These are phyloP conservation scores for Gamarada debralockiae DNA, from an alignment of 495 filamentous ascomycete genomes.

Conservation along the genomic window DNA sequence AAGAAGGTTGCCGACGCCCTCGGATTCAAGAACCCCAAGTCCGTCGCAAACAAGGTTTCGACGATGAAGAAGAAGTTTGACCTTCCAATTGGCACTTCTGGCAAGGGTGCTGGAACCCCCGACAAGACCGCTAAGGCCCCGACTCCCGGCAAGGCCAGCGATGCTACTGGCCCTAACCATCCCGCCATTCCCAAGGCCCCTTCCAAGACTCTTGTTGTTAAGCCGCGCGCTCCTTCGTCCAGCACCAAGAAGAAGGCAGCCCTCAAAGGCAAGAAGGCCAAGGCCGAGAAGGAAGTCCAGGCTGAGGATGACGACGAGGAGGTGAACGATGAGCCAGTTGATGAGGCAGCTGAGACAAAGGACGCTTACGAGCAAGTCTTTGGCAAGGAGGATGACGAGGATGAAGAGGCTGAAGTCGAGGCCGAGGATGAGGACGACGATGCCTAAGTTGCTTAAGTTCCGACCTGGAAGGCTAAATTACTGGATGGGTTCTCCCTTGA, in stretches of 20 bases:
- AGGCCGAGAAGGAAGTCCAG: constrained; percentile 8
- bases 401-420: neutral
- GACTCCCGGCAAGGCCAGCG: neutral
- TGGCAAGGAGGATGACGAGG: neutral
- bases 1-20: constrained; percentile 23
- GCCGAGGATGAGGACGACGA: constrained; percentile 1
- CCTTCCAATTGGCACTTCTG: constrained; percentile 21
- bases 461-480: too few relatives aligned
- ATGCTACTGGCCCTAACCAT: neutral
- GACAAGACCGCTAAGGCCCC: neutral
- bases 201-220: constrained; percentile 7
- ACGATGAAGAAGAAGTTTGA: constrained; percentile 27
- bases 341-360: neutral
- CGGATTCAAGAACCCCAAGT: constrained; percentile 30
- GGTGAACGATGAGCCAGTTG: neutral
- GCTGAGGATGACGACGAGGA: neutral
- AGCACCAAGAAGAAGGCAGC: constrained; percentile 6
- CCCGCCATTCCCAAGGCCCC: neutral
- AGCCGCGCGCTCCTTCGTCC: neutral
- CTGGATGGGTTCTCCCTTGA: too few relatives aligned
- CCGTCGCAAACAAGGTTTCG: constrained; percentile 31
- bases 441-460: too few relatives aligned
- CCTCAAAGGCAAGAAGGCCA: neutral
- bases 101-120: neutral
- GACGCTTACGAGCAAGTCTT: neutral